Evolutionary conservation across 208 protist species (phyloP), one percentile per base, ranked within the genome.

Genomic region (Wallacemonas rigidus): DNA sequence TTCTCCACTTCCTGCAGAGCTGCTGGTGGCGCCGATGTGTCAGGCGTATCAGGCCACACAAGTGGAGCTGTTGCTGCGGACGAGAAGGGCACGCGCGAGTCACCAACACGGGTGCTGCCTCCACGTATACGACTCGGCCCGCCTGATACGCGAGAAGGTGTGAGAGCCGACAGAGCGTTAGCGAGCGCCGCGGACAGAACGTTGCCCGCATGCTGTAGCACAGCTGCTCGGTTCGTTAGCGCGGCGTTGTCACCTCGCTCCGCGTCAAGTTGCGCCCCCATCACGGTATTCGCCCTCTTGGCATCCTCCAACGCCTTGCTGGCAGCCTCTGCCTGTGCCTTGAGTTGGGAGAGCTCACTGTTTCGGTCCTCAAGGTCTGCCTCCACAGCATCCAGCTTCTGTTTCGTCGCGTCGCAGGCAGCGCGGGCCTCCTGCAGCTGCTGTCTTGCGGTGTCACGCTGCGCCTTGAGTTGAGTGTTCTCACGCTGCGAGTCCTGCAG

Each of bases 151-250:
- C 26, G 26, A 26, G 26, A 53, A n/a, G 12, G n/a, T 3, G 64
- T 7, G 26, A 69, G 35, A 14, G 50, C 14, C 26, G 36, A 60
- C 45, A 85, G 71, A 2, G 39, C 39, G 12, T 53, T 38, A 15
- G 61, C 74, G 11, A 88, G 68, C 1, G 78, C 74, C 6, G 67
- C 61, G 11, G 69, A 61, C 9, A 83, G 61, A 1, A 83, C 60
- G 62, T 81, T 84, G 12, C 58, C 69, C 38, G 85, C 74, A n/a
- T 72, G 76, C 62, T 81, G 77, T 61, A 75, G 72, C 14, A 76
- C 58, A 1, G 72, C 60, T 8, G 77, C 78, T 11, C 56, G 60
- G 15, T 47, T 48, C 0, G 36, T 67, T 3, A 70, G 43, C 35
- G 50, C 62, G 2, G 50, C 7, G 7, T 60, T 53, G 1, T 79